phyloP scores from a whole-genome alignment of 768 basidiomycete genomes.

The Clitopilus hobsonii region DNA sequence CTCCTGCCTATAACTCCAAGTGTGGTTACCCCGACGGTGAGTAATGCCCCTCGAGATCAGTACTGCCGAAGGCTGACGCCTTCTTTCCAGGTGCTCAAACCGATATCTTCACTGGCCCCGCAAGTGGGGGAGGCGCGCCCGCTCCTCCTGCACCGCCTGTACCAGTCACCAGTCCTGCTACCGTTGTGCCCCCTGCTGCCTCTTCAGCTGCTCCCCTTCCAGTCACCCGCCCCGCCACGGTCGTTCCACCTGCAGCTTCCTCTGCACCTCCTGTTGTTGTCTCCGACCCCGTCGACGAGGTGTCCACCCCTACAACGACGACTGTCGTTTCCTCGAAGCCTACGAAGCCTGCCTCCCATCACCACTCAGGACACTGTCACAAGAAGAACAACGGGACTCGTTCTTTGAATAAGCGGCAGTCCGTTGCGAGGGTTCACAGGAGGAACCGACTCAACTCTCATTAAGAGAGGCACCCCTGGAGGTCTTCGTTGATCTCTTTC shows the following conservation, averaged over 20 bases:
- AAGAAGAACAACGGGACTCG: not conserved
- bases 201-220: not conserved
- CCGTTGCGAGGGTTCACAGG: not conserved
- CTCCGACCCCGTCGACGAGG: not conserved
- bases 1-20: conserved; percentile 46
- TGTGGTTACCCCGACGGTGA: conserved; percentile 43
- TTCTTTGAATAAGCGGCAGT: not conserved
- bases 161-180: too few relatives aligned
- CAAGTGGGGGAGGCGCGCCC: too few relatives aligned
- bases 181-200: not conserved
- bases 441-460: not conserved
- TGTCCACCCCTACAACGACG: not conserved
- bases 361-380: not conserved
- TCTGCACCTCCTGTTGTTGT: not conserved
- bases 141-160: too few relatives aligned
- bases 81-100: conserved; percentile 35
- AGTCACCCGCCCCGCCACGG: not conserved
- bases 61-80: too few relatives aligned
- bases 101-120: conserved; percentile 29
- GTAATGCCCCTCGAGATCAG: too few relatives aligned
- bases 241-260: not conserved
- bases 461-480: not conserved
- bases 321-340: not conserved
- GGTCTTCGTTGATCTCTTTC: not conserved
- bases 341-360: not conserved